Evolutionary conservation across 2,329 filamentous ascomycete species (phyloP), one percentile per base, ranked within the genome.

Genomic region (Alternaria consortialis): DNA sequence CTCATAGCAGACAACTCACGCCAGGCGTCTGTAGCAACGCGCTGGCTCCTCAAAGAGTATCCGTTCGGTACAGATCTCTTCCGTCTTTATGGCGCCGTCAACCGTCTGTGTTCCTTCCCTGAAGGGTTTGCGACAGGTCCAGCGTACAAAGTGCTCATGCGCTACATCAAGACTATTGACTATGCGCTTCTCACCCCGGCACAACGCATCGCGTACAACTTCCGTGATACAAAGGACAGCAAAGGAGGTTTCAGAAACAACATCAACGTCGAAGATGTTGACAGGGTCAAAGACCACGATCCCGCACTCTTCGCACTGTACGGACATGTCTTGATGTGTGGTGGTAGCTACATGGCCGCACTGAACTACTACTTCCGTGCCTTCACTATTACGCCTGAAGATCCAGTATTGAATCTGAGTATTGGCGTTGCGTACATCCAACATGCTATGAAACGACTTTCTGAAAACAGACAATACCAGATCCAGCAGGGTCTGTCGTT

Each of bases 131-230:
- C 90, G 53, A 90, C 90, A 3, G 91, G 92, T 0, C 90, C 92
- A 0, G 90, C 90, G 20, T 93, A 97, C 78, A 98, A 98, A 77
- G 97, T 92, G 74, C 89, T 98, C 71, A 84, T 97, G 59, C 89
- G 95, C 5, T 93, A 97, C 79, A 92, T 99, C 79, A 96, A 97
- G 77, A 88, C 89, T 4, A 91, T 97, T 82, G 95, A 99, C 77
- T 90, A 86, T 64, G 81, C 83, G 5, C 83, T 91, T 3, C 82
- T 90, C 2, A 81, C 83, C 3, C 82, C 85, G 13, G 80, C 84
- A 13, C 80, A 84, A 27, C 82, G 85, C 13, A 69, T 81, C 1
- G 74, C 67, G 48, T 80, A 78, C 65, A 78, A 77, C n/a, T 81
- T 81, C 63, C 73, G 71, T 20, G 55, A 64, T 32, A 68, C 69